These are phyloP conservation scores for Phytophthora hybrid DNA, from an alignment of 352 stramenopile genomes.

Conservation along the genomic window DNA sequence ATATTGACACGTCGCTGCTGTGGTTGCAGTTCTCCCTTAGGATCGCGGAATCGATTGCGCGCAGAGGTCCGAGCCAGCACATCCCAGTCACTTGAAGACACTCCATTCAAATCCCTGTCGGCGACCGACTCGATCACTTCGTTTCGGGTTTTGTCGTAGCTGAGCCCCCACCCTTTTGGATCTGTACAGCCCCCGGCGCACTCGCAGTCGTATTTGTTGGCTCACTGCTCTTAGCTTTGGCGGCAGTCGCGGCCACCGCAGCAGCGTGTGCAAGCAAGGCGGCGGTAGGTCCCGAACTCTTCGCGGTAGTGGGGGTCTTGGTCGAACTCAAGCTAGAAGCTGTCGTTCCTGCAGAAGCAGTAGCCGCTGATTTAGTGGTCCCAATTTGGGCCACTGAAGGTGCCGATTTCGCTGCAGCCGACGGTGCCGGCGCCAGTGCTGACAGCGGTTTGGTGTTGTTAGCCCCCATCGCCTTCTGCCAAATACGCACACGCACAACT, in stretches of 20 bases:
- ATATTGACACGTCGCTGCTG: background rate
- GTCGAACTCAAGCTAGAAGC: background rate
- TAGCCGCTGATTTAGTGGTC: background rate
- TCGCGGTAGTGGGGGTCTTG: background rate
- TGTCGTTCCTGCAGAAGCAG: background rate
- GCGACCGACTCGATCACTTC: conserved; percentile 5
- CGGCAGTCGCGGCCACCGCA: conserved; percentile 22
- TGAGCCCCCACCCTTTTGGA: conserved; percentile 11
- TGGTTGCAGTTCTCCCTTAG: background rate
- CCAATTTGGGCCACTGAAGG: background rate
- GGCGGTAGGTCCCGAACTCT: conserved; percentile 19
- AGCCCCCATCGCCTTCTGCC: conserved; percentile 58
- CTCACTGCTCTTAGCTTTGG: conserved; percentile 4
- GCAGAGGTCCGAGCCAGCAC: background rate
- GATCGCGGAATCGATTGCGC: conserved; percentile 1
- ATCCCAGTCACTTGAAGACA: background rate
- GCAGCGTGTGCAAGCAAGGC: conserved; percentile 31
- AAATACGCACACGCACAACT: conserved; percentile 62
- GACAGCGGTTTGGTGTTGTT: conserved; percentile 9
- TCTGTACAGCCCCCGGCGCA: conserved; percentile 3
- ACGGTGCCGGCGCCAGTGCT: background rate
- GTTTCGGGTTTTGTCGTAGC: conserved; percentile 1
- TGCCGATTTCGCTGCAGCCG: background rate
- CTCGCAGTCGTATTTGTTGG: background rate
- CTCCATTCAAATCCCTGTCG: no score